phyloP scores from a whole-genome alignment of 176 grass and related monocot genomes.

The Poa pratensis region DNA sequence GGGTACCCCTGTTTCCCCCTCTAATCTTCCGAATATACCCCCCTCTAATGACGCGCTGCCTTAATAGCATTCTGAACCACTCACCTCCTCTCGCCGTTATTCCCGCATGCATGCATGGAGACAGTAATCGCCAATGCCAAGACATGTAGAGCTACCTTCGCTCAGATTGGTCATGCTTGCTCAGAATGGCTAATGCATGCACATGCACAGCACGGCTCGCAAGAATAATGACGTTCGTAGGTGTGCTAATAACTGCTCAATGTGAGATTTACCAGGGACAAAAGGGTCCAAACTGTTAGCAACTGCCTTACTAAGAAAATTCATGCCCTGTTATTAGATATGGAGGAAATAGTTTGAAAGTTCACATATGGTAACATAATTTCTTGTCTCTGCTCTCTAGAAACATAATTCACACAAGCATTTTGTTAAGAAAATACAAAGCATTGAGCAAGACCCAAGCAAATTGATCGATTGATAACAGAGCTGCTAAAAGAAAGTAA shows the following conservation, averaged over 20 bases:
- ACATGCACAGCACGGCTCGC: background rate
- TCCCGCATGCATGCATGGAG: background rate
- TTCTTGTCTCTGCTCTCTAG: background rate
- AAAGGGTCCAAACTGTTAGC: background rate
- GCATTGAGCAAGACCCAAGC: background rate
- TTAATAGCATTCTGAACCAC: background rate
- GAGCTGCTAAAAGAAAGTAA: background rate
- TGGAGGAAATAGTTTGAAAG: background rate
- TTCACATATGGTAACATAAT: background rate
- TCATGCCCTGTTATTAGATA: background rate
- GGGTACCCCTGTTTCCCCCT: background rate
- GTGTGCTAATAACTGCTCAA: background rate
- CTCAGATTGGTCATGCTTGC: background rate
- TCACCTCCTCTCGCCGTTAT: background rate
- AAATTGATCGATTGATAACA: background rate
- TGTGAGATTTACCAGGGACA: background rate
- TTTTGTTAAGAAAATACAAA: background rate
- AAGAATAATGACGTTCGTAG: background rate
- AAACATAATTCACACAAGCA: background rate
- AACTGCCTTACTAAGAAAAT: background rate
- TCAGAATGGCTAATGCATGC: constrained; percentile 6
- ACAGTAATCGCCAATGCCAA: background rate
- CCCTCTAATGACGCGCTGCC: background rate
- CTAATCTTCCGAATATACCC: background rate
- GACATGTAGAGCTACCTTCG: background rate